Conservation (phyloP, 352 stramenopile species). For the Globisporangium iwayamae region DNA sequence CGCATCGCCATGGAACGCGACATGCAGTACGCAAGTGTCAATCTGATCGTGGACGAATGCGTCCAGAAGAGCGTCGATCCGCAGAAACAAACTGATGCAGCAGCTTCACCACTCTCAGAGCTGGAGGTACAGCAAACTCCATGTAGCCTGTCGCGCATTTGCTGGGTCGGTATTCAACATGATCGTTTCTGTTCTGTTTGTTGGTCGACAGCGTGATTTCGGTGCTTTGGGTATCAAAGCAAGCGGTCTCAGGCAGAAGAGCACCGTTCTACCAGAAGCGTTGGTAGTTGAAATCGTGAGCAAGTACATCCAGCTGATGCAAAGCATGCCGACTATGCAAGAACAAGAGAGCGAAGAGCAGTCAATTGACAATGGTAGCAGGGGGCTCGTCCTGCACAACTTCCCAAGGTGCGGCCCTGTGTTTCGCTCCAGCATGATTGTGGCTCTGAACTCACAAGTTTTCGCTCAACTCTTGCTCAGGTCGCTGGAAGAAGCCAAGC, state of each 20-base stretch:
- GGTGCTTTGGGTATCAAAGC: conserved; percentile 48
- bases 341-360: not conserved
- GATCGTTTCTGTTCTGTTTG: not conserved
- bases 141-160: not conserved
- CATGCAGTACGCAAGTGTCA: conserved; percentile 31
- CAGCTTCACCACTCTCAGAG: conserved; percentile 26
- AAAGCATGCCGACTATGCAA: not conserved
- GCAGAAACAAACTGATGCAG: conserved; percentile 39
- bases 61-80: conserved; percentile 48
- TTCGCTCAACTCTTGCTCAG: conserved; percentile 14
- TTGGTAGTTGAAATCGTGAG: conserved; percentile 51
- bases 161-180: not conserved
- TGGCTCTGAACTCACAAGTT: not conserved
- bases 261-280: conserved; percentile 31
- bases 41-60: conserved; percentile 50
- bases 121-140: conserved; percentile 35
- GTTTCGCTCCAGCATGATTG: not conserved
- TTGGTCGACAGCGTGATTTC: conserved; percentile 38
- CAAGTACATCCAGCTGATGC: conserved; percentile 24
- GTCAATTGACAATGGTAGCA: not conserved
- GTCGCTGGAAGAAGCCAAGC: conserved; percentile 46
- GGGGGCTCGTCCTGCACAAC: conserved; percentile 47
- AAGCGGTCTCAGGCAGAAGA: conserved; percentile 41
- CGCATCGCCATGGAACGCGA: conserved; percentile 34
- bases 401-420: conserved; percentile 38